These are phyloP conservation scores for Xanthoconium separans DNA, from an alignment of 1,284 basidiomycete genomes.

Conservation along the genomic window DNA sequence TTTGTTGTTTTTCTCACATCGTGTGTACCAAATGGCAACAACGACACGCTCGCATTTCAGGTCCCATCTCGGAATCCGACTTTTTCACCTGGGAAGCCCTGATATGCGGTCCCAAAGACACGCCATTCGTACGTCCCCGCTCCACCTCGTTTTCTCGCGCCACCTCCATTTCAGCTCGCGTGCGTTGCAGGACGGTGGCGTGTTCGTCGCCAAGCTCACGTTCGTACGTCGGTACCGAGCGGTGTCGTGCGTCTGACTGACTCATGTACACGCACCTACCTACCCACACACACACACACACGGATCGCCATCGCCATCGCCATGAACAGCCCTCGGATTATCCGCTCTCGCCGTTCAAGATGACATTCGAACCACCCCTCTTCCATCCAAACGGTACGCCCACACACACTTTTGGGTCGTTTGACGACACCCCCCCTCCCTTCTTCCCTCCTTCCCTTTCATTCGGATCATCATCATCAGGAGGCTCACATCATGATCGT, in stretches of 20 bases:
- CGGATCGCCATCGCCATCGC: no score
- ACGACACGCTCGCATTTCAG: conserved; percentile 36
- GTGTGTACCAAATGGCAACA: not conserved
- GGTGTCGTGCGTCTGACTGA: not conserved
- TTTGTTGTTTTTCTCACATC: not conserved
- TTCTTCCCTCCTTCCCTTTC: no score
- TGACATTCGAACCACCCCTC: conserved; percentile 96
- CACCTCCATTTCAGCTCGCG: not conserved
- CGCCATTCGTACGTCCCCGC: conserved; percentile 72
- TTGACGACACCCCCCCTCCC: no score
- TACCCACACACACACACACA: not conserved
- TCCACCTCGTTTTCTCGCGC: no score
- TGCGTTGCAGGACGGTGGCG: conserved; percentile 80
- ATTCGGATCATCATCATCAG: no score
- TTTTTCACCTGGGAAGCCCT: conserved; percentile 99
- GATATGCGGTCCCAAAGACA: conserved; percentile 95
- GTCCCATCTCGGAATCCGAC: conserved; percentile 91
- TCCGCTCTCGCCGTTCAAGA: conserved; percentile 95
- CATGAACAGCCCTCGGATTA: conserved; percentile 79
- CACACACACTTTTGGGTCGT: no score
- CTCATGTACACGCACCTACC: not conserved
- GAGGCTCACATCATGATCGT: no score
- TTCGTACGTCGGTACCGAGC: conserved; percentile 61
- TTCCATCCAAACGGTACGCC: conserved; percentile 93
- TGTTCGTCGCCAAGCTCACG: conserved; percentile 90